Base-by-base conservation (phyloP, 2,329 filamentous ascomycete genomes). In the Diaporthe helianthi region DNA sequence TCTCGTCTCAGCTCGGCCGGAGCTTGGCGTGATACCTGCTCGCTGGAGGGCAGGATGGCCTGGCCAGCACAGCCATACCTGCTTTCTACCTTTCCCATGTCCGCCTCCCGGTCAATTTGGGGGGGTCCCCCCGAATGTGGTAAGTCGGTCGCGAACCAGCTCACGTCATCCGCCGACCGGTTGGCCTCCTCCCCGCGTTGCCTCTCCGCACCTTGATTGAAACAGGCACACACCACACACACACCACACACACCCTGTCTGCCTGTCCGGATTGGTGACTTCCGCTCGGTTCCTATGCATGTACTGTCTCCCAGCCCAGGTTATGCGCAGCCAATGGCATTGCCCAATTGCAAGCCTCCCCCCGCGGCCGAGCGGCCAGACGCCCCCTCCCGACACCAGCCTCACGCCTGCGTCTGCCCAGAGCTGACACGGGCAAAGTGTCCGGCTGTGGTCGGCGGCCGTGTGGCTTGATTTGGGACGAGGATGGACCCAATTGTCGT, bases 161-260 rank as follows among this genome's bases (percentile, higher is more conserved):
- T 63, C 58, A 63, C 58, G 58, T 63, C 58, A 63, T 63, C 58
- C 58, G 58, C 44, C 58, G 58, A 49, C 44, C 44, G 26, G 41
- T 61, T 47, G 17, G 58, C 58, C 58, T 49, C 29, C 58, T 63
- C 58, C 17, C 44, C 58, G 58, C 58, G 58, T n/a, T 63, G 58
- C 41, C 26, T 47, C 44, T 63, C 58, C 58, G 58, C 58, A 49
- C 58, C 41, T 47, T 61, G 58, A 36, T 36, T 63, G 58, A 63
- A 63, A 49, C 44, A 29, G 58, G 44, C 33, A 49, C 38, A 61
- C 41, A 33, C 8, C 31, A 33, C 31, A 33, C n/a, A n/a, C n/a
- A n/a, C n/a, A n/a, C n/a, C n/a, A n/a, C n/a, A 8, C 2, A 17
- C 36, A 15, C 36, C 36, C 36, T 15, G 36, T 3, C 36, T 38